Evolutionary conservation across 176 grass and related monocot genomes (phyloP), one percentile per base, ranked within the genome.

Genomic region (Aegilops bicornis): DNA sequence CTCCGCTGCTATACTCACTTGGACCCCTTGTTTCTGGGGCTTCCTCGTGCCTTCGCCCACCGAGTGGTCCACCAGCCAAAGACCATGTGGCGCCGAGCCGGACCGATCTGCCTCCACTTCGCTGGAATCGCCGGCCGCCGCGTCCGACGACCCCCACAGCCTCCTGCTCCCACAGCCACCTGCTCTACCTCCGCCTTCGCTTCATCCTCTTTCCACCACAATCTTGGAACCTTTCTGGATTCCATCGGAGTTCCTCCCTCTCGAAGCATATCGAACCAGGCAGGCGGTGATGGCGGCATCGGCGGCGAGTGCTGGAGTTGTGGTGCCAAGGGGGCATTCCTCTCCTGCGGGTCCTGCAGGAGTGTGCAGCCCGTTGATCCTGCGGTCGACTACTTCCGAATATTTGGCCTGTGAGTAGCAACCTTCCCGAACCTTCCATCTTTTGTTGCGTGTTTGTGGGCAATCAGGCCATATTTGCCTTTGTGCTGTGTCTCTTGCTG

Each of bases 381-480:
- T 25, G 76, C 88, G 10, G 70, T 98, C 17, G 90, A 98, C 74
- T 94, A 94, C 76, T 98, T 98, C 82, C 75, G 74, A 16, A 98
- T 98, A 67, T 96, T 98, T 86, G 97, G 94, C 60, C 52, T 96
- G 93, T 98, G 84, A 96, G 97, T 92, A 39, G 31, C 79, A 31
- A 10, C 37, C 62, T 66, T 31, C 14, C 33, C 11, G 3, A 63
- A 7, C 16, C 11, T 75, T 82, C 37, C 56, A 78, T 23, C 11
- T 73, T 43, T 48, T n/a, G 56, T 64, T 66, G 31, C 22, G 37
- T 37, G n/a, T n/a, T 24, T 63, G n/a, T 63, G 60, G 60, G 60
- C n/a, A 63, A 63, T 54, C 50, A 19, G 50, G 6, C 50, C 50
- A 19, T 19, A 19, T 54, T 54, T 54, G 5, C 16, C 50, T 19